phyloP scores from a whole-genome alignment of 345 rosid species.

The Eutrema japonicum region DNA sequence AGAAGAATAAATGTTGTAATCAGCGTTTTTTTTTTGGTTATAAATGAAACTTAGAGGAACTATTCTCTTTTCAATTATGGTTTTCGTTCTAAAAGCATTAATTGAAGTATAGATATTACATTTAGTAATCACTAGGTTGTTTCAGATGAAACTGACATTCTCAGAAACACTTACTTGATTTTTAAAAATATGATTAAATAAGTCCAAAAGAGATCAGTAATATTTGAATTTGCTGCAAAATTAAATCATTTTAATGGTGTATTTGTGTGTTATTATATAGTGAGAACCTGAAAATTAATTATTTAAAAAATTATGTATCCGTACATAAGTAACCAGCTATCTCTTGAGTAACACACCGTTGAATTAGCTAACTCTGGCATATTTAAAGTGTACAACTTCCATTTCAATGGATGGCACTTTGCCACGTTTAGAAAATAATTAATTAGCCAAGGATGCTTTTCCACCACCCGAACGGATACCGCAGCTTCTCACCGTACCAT shows the following conservation, averaged over 20 bases:
- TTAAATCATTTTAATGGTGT: no score
- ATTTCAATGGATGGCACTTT: neutral
- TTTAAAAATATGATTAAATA: no score
- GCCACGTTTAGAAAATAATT: neutral
- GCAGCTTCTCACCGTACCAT: no score
- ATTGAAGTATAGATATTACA: neutral
- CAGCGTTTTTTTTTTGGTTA: neutral
- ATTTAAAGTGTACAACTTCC: neutral
- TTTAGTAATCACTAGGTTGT: neutral
- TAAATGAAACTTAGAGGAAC: neutral
- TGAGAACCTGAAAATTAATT: no score
- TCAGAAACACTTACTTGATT: no score
- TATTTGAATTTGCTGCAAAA: no score
- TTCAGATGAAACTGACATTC: no score
- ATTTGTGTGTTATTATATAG: no score
- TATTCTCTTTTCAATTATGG: neutral
- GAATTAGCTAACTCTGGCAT: constrained; percentile 28
- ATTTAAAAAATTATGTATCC: no score
- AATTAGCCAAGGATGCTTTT: neutral
- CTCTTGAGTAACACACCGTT: constrained; percentile 60
- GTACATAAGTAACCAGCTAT: constrained; percentile 63
- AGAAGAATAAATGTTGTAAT: neutral
- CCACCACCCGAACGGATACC: no score
- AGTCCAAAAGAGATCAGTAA: no score
- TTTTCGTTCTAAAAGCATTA: neutral